phyloP scores from a whole-genome alignment of 768 basidiomycete genomes.

The Rhizopogon salebrosus region DNA sequence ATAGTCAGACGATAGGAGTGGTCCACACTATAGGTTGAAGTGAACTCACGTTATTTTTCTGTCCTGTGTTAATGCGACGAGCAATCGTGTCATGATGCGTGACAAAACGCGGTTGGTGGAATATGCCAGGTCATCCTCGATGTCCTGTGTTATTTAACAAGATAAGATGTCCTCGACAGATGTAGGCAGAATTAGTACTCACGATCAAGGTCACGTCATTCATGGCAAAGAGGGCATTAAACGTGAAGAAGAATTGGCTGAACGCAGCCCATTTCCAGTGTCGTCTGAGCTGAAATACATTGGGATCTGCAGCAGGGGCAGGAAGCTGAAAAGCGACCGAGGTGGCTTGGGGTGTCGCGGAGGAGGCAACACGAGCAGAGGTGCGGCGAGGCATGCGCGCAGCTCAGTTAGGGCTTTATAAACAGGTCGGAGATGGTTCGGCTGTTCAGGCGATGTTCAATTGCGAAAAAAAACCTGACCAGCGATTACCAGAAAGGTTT shows the following conservation, averaged over 20 bases:
- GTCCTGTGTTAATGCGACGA: slow-evolving; percentile 75
- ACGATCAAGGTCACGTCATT: slow-evolving; percentile 66
- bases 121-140: slow-evolving; percentile 70
- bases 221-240: slow-evolving; percentile 67
- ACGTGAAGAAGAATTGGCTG: slow-evolving; percentile 86
- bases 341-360: slow-evolving; percentile 25
- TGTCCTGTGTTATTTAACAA: slow-evolving; percentile 43
- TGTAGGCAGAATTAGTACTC: slow-evolving; percentile 18
- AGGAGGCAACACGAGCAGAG: slow-evolving; percentile 32
- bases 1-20: slow-evolving; percentile 12
- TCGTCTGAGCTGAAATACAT: slow-evolving; percentile 55
- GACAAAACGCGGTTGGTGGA: slow-evolving; percentile 58
- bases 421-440: slow-evolving; percentile 33
- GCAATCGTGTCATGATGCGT: slow-evolving; percentile 69
- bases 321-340: slow-evolving; percentile 20
- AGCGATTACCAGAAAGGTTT: neutral
- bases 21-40: slow-evolving; percentile 16
- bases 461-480: neutral
- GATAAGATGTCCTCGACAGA: slow-evolving; percentile 2
- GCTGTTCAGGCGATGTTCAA: slow-evolving; percentile 11
- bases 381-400: slow-evolving; percentile 56
- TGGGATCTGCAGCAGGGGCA: slow-evolving; percentile 26
- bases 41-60: slow-evolving; percentile 66
- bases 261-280: slow-evolving; percentile 94
- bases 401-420: slow-evolving; percentile 31